phyloP scores from a whole-genome alignment of 1,284 basidiomycete genomes.

The Neotropicomus parvogracilis region DNA sequence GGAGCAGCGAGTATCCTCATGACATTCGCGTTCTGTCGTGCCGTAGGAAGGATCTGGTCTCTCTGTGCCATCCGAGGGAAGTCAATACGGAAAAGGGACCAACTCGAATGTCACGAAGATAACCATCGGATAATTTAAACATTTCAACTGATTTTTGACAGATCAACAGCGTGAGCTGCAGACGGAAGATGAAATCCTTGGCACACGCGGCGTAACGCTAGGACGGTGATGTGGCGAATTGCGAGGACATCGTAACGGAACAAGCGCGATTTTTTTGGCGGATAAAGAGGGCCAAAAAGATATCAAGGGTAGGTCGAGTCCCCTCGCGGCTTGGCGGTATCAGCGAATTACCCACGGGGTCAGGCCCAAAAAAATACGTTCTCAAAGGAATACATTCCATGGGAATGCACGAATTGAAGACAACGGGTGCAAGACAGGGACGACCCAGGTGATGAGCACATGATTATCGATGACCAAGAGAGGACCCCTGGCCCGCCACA shows the following conservation, averaged over 20 bases:
- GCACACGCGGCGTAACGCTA: slow-evolving; percentile 12
- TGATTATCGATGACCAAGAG: slow-evolving; percentile 26
- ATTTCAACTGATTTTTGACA: slow-evolving; percentile 11
- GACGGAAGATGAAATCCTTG: slow-evolving; percentile 4
- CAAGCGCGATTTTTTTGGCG: slow-evolving; percentile 1
- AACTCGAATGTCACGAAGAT: slow-evolving; percentile 4
- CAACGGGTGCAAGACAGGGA: neutral
- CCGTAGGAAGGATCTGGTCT: slow-evolving; percentile 14
- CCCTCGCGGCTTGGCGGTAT: no score
- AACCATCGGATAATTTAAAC: neutral
- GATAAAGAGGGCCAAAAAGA: neutral
- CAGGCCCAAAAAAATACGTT: slow-evolving; percentile 1
- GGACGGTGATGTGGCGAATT: slow-evolving; percentile 1
- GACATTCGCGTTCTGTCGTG: slow-evolving; percentile 3
- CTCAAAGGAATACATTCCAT: neutral
- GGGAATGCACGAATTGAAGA: slow-evolving; percentile 1
- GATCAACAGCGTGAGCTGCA: slow-evolving; percentile 2
- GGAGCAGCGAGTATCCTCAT: slow-evolving; percentile 1
- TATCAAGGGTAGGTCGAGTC: no score
- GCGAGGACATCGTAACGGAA: neutral
- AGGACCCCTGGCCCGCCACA: slow-evolving; percentile 25
- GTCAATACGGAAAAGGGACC: slow-evolving; percentile 1
- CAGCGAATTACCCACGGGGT: slow-evolving; percentile 12
- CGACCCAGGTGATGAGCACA: slow-evolving; percentile 21
- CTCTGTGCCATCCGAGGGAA: neutral